Evolutionary conservation across 1,139 yeast genomes (phyloP).

Genomic region (Candida dubliniensis): DNA sequence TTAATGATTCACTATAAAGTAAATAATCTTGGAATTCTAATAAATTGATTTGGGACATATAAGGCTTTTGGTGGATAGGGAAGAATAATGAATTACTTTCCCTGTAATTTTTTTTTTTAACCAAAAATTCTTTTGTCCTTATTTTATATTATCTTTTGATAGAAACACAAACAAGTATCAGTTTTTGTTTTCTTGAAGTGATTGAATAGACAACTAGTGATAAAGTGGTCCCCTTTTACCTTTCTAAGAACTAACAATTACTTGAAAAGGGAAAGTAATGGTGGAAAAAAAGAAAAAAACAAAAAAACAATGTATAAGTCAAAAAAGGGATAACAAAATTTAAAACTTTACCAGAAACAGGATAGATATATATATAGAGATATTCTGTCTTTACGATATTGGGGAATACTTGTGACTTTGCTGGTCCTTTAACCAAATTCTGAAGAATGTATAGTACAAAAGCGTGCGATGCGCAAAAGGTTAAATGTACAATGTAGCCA

Average conservation of each 20-base stretch:
- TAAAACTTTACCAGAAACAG: not conserved
- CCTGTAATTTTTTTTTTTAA: not conserved
- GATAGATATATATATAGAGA: not conserved
- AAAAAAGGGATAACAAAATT: not conserved
- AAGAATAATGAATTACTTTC: too few relatives aligned
- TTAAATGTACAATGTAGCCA: not conserved
- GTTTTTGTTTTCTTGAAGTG: too few relatives aligned
- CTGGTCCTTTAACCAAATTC: not conserved
- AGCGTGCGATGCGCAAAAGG: not conserved
- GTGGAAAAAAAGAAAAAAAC: not conserved
- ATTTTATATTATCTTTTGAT: too few relatives aligned
- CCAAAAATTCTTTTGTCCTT: not conserved
- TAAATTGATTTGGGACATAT: slow-evolving; percentile 7
- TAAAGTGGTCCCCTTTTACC: not conserved
- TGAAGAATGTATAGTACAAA: not conserved
- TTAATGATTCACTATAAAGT: slow-evolving; percentile 4
- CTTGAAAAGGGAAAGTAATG: not conserved
- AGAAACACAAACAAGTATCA: too few relatives aligned
- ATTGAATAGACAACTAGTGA: not conserved
- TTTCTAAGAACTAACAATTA: not conserved
- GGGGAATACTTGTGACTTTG: not conserved
- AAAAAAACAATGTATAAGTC: not conserved
- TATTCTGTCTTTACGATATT: not conserved
- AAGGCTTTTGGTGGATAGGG: not conserved
- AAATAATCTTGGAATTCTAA: slow-evolving; percentile 12